Evolutionary conservation across 2,329 filamentous ascomycete species (phyloP), one percentile per base, ranked within the genome.

Genomic region (Hymenoscyphus infarciens): DNA sequence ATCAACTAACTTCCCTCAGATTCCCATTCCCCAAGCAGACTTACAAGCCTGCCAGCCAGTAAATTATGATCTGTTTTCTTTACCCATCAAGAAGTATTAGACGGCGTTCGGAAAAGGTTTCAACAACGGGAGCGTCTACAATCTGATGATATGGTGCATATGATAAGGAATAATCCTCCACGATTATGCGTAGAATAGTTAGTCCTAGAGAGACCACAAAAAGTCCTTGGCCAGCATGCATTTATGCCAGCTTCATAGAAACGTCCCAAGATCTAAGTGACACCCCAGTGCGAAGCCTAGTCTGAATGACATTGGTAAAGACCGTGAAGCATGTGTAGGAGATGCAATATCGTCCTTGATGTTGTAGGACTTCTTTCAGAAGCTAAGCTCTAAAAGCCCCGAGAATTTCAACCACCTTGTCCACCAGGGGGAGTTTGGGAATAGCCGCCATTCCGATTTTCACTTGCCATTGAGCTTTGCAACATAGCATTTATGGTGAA

Each of bases 21-120:
- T 55, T 87, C 81, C 91, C 91, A 70, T 90, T 87, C 82, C 90
- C 90, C 73, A 93, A 94, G 83, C 86, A 93, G 78, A 80, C 85
- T 69, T 94, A 92, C 79, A 77, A 82, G 71, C 75, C 82, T 67
- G 79, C 79, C 54, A 64, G 62, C 61, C 60, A 71, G 55, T 70
- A 70, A 61, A 68, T 52, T 66, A 52, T 58, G 59, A 56, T 57
- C 58, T 22, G 25, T 42, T 74, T 72, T 75, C 45, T 52, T 52
- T 71, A 72, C 72, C 70, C 72, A 74, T 69, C 72, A 69, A 73
- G 72, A 74, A 76, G 73, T 61, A 39, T 68, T 71, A 71, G 69
- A 72, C 66, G 79, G 78, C 79, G 78, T 80, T 80, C 77, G 74
- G 72, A 75, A 78, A 80, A 75, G 78, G 80, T 82, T 82, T 82